These are phyloP conservation scores for Polytrichum formosum DNA, from an alignment of 225 moss, liverwort and hornwort species.

Conservation along the genomic window DNA sequence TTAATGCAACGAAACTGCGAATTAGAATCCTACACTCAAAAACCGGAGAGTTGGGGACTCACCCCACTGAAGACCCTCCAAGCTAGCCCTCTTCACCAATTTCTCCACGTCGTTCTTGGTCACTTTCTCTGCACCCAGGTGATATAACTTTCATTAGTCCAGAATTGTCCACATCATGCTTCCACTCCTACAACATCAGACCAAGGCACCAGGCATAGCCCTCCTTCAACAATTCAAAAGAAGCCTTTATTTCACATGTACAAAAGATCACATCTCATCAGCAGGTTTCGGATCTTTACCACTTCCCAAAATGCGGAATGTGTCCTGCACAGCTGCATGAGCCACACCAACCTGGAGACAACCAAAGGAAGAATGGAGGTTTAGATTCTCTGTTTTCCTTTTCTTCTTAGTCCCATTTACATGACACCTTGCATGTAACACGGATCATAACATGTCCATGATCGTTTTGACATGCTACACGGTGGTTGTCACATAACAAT, in stretches of 20 bases:
- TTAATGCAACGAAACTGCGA: background rate
- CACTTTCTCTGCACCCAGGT: conserved; percentile 3
- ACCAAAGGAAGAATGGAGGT: too few relatives aligned
- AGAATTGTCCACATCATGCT: too few relatives aligned
- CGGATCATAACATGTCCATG: too few relatives aligned
- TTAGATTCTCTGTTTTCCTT: too few relatives aligned
- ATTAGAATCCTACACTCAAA: background rate
- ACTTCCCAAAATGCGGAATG: conserved; percentile 2
- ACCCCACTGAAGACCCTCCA: conserved; percentile 11
- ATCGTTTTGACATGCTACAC: too few relatives aligned
- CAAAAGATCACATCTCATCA: background rate
- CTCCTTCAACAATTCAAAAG: background rate
- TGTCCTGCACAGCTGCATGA: conserved; percentile 10
- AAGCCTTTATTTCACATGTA: background rate
- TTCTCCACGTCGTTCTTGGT: conserved; percentile 9
- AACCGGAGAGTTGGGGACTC: background rate
- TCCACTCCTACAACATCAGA: background rate
- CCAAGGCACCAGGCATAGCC: background rate
- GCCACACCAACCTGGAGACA: conserved; percentile 12
- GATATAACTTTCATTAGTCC: too few relatives aligned
- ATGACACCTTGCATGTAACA: background rate
- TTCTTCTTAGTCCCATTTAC: too few relatives aligned
- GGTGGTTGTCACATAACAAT: background rate
- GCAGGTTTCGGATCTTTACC: conserved; percentile 2
- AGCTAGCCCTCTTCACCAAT: conserved; percentile 10